Conservation (phyloP, 306 rosid species). For the Vigna radiata region DNA sequence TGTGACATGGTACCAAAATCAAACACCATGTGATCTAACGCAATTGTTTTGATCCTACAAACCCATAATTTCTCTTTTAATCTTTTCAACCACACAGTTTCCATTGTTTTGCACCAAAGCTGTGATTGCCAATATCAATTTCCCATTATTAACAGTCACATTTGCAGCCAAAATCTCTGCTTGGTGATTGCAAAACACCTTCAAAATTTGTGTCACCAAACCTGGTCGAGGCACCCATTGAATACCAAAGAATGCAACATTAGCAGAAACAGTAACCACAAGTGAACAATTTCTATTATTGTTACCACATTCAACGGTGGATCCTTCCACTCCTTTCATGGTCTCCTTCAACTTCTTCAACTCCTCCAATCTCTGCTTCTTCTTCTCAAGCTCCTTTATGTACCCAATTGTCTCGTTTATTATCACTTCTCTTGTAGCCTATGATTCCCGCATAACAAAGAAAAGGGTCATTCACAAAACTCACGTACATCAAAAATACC, state of each 20-base stretch:
- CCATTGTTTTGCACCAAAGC: constrained; percentile 37
- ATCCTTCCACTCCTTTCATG: constrained; percentile 9
- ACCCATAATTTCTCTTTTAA: constrained; percentile 48
- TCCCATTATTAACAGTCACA: constrained; percentile 45
- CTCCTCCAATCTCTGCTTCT: constrained; percentile 50
- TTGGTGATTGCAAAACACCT: constrained; percentile 44
- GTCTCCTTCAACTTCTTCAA: constrained; percentile 52
- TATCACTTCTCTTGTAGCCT: constrained; percentile 52
- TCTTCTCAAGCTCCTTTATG: constrained; percentile 53
- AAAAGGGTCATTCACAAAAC: neutral
- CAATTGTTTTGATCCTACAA: constrained; percentile 33
- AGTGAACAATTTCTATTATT: constrained; percentile 32
- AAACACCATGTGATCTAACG: neutral
- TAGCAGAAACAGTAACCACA: constrained; percentile 40
- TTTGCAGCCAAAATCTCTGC: constrained; percentile 54
- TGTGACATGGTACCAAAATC: constrained; percentile 2
- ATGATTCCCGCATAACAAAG: neutral
- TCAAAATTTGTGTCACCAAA: constrained; percentile 32
- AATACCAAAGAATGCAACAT: constrained; percentile 54
- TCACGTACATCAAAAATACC: neutral
- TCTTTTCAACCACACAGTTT: constrained; percentile 32
- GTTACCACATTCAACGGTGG: constrained; percentile 28
- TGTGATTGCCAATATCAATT: constrained; percentile 45
- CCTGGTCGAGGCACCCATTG: constrained; percentile 43
- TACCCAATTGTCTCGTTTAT: constrained; percentile 43